Evolutionary conservation across 2,329 filamentous ascomycete species (phyloP), one percentile per base, ranked within the genome.

Genomic region (Colletotrichum navitas): DNA sequence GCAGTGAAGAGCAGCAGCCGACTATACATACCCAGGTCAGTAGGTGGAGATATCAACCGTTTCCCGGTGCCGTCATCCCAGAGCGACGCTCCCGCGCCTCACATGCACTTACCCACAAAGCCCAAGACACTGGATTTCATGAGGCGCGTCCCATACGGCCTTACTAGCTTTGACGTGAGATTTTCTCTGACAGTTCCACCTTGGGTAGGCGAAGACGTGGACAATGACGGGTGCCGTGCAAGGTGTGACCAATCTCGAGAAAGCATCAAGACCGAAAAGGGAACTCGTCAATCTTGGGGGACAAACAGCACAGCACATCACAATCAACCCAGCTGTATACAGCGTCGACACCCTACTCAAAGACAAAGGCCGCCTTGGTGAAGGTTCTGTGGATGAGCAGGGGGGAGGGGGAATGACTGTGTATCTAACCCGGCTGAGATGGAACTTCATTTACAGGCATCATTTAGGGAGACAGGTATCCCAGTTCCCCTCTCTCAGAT

Each of bases 211-310:
- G 67, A 75, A 75, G 75, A 75, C 74, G 77, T 77, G 72, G 74
- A 73, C 74, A 74, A 78, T 81, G 80, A 82, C 78, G 80, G 81
- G 76, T 79, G 79, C 74, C 76, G 83, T 83, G 79, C 73, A 70
- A 82, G 14, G 69, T 71, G 54, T 52, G 59, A 69, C 69, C 32
- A 71, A 58, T 18, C 29, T 52, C 29, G 52, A 41, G 39, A 36
- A 58, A 67, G 26, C 10, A 26, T 51, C 65, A 55, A 55, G 65
- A 63, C 36, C 55, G 51, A 12, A 49, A n/a, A 45, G 36, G 26
- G 26, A 16, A 43, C 6, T 32, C 36, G 29, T 63, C 5, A 76
- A 39, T 26, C n/a, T 24, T 8, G 54, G 14, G 7, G 39, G 12
- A 11, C 34, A 41, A 34, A 58, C 11, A 39, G 24, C n/a, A 47